These are phyloP conservation scores for Fusarium fracticaudum DNA, from an alignment of 2,329 filamentous ascomycete species.

Conservation along the genomic window DNA sequence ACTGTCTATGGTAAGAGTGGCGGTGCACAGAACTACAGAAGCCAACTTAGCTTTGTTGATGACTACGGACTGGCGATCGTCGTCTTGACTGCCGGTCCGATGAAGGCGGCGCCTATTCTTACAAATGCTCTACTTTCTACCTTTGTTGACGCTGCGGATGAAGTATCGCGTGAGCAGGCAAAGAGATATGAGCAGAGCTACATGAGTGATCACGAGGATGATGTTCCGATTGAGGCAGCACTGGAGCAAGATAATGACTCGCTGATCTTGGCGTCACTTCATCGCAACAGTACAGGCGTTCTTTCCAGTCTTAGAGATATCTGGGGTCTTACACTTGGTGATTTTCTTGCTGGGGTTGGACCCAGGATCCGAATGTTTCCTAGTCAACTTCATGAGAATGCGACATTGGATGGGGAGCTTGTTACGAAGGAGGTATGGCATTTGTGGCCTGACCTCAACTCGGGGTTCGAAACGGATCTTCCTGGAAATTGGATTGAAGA, in stretches of 20 bases:
- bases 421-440: slow-evolving; percentile 41
- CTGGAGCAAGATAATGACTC: slow-evolving; percentile 42
- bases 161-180: slow-evolving; percentile 41
- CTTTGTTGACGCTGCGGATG: slow-evolving; percentile 44
- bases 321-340: slow-evolving; percentile 39
- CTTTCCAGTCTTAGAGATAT: slow-evolving; percentile 29
- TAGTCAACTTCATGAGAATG: slow-evolving; percentile 18
- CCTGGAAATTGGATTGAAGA: slow-evolving; percentile 35
- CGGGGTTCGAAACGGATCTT: slow-evolving; percentile 39
- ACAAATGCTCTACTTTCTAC: slow-evolving; percentile 44
- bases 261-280: slow-evolving; percentile 34
- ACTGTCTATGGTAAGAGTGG: slow-evolving; percentile 50
- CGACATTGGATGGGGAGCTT: slow-evolving; percentile 13
- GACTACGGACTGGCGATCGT: slow-evolving; percentile 48
- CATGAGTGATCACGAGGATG: neutral
- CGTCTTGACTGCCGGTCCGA: slow-evolving; percentile 46
- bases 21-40: slow-evolving; percentile 47
- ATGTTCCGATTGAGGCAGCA: slow-evolving; percentile 12
- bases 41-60: slow-evolving; percentile 49
- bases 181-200: slow-evolving; percentile 26
- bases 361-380: slow-evolving; percentile 42
- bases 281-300: slow-evolving; percentile 37
- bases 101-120: slow-evolving; percentile 40
- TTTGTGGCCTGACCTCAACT: slow-evolving; percentile 41
- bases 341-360: slow-evolving; percentile 30